These are phyloP conservation scores for Corymbia calophylla DNA, from an alignment of 441 rosid species.

Conservation along the genomic window DNA sequence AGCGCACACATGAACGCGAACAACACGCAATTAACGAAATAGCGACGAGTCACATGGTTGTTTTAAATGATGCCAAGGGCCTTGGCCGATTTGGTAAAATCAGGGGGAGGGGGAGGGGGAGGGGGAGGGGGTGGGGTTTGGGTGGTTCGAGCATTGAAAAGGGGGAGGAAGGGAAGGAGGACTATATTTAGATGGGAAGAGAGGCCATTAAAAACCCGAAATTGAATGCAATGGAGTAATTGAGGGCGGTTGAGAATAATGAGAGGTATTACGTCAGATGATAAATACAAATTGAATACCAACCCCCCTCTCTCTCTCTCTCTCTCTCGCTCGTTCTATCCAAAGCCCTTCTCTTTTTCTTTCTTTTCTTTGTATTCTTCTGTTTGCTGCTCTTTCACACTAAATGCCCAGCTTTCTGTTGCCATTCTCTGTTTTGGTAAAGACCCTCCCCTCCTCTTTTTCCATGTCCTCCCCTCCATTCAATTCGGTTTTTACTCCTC, in stretches of 20 bases:
- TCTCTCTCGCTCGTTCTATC: neutral
- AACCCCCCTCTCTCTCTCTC: constrained; percentile 25
- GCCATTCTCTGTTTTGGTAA: constrained; percentile 31
- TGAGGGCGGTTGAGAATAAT: constrained; percentile 93
- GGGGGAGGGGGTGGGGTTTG: constrained; percentile 8
- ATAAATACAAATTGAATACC: constrained; percentile 74
- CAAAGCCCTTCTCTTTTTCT: neutral
- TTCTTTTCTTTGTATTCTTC: neutral
- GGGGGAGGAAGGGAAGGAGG: constrained; percentile 5
- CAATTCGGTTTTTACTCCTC: constrained; percentile 12
- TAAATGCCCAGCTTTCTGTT: constrained; percentile 38
- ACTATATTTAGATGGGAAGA: constrained; percentile 44
- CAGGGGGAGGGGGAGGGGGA: neutral
- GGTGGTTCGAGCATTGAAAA: constrained; percentile 64
- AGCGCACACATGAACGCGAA: neutral
- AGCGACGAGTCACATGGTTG: neutral
- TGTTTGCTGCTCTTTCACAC: constrained; percentile 6
- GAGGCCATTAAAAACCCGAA: constrained; percentile 56
- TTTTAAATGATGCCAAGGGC: neutral
- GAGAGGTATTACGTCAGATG: constrained; percentile 76
- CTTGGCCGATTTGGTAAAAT: constrained; percentile 15
- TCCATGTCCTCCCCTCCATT: constrained; percentile 20
- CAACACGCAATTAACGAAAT: neutral
- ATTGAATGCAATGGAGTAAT: constrained; percentile 90
- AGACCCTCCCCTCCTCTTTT: constrained; percentile 5